Percentiles rank a stretch among this genome's conserved stretches.
These are phyloP conservation scores for Closterium sp. DNA, from an alignment of 139 green algal genomes.

Conservation along the genomic window DNA sequence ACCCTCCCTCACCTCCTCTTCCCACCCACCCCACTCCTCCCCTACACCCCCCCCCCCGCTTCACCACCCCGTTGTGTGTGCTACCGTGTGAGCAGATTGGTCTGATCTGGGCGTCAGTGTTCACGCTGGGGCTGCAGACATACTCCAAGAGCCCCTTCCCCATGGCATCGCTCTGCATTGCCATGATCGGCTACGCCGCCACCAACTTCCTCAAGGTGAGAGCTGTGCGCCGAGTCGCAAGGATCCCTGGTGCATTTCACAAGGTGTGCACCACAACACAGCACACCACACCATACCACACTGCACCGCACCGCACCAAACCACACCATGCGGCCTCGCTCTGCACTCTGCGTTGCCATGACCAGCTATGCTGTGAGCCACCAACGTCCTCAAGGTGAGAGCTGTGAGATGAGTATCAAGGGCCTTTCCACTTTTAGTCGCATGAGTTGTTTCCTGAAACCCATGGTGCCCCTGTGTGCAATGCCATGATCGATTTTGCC, in stretches of 20 bases:
- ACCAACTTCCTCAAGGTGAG: slow-evolving; percentile 14
- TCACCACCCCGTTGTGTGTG: too few relatives aligned
- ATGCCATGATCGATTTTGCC: too few relatives aligned
- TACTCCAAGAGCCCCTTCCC: slow-evolving; percentile 22
- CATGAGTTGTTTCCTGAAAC: too few relatives aligned
- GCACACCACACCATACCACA: too few relatives aligned
- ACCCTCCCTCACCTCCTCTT: neutral
- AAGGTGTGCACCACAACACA: neutral
- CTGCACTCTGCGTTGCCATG: slow-evolving; percentile 10
- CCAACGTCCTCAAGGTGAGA: neutral
- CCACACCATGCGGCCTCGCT: too few relatives aligned
- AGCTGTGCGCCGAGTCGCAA: too few relatives aligned
- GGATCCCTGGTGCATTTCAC: neutral
- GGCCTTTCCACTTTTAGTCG: neutral
- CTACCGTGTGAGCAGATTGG: slow-evolving; percentile 29
- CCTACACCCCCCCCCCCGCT: neutral
- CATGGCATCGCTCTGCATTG: slow-evolving; percentile 15
- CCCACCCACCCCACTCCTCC: neutral
- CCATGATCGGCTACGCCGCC: slow-evolving; percentile 20
- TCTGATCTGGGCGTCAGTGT: slow-evolving; percentile 34
- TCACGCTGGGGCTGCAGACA: slow-evolving; percentile 15
- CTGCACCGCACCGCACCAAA: too few relatives aligned
- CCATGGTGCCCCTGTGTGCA: too few relatives aligned
- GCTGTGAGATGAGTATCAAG: too few relatives aligned
- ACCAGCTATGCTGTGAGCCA: slow-evolving; percentile 11